These are phyloP conservation scores for Coniella lustricola DNA, from an alignment of 2,329 filamentous ascomycete genomes.

Conservation along the genomic window DNA sequence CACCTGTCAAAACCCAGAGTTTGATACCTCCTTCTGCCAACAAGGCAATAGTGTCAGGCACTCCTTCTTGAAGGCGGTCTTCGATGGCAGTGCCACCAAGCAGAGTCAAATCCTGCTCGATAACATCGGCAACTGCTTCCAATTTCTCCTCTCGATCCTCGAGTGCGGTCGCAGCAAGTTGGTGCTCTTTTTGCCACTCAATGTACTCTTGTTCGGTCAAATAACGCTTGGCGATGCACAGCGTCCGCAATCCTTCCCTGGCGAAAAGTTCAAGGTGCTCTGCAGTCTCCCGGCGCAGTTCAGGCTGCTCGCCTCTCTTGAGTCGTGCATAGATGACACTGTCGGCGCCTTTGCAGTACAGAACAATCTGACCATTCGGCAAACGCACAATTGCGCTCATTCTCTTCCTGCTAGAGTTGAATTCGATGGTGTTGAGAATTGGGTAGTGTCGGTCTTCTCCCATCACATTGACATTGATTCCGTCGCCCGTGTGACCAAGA, in stretches of 20 bases:
- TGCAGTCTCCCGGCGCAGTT: constrained; percentile 75
- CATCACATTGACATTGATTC: constrained; percentile 78
- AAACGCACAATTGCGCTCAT: constrained; percentile 97
- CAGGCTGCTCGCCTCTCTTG: constrained; percentile 74
- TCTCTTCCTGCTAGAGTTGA: constrained; percentile 92
- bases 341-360: constrained; percentile 97
- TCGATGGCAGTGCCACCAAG: constrained; percentile 95
- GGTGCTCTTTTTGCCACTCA: constrained; percentile 79
- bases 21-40: constrained; percentile 94
- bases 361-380: constrained; percentile 80
- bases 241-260: constrained; percentile 84
- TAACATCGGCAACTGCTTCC: constrained; percentile 79
- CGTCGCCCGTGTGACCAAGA: constrained; percentile 69
- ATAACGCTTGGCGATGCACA: constrained; percentile 84
- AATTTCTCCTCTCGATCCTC: constrained; percentile 87
- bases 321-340: constrained; percentile 94
- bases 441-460: constrained; percentile 80
- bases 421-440: constrained; percentile 91
- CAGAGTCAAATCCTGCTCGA: constrained; percentile 82
- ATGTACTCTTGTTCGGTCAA: constrained; percentile 77
- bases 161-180: constrained; percentile 76
- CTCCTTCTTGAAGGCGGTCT: constrained; percentile 91
- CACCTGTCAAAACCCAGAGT: constrained; percentile 94
- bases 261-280: constrained; percentile 97
- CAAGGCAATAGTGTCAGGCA: constrained; percentile 89